phyloP scores from a whole-genome alignment of 2,329 filamentous ascomycete species.

The Ceratocystis harringtonii region DNA sequence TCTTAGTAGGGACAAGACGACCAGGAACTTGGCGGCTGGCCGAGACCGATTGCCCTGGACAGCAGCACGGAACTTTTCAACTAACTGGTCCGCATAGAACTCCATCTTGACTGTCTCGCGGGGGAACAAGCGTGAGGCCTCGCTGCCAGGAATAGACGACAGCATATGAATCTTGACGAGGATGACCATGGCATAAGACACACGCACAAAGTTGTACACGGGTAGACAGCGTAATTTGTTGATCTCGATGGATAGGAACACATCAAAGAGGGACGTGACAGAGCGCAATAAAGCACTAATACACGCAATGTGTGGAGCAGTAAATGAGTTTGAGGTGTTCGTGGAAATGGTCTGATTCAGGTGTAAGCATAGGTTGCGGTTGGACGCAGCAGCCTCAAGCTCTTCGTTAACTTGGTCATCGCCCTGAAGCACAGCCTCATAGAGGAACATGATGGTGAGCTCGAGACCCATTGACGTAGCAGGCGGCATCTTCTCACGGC shows the following conservation, averaged over 20 bases:
- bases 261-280: conserved; percentile 37
- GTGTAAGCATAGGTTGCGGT: neutral
- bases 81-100: conserved; percentile 53
- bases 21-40: conserved; percentile 53
- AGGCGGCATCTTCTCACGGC: conserved; percentile 37
- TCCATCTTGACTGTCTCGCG: conserved; percentile 50
- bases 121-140: conserved; percentile 55
- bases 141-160: conserved; percentile 46
- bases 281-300: conserved; percentile 33
- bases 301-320: conserved; percentile 19
- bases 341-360: neutral
- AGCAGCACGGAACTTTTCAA: conserved; percentile 50
- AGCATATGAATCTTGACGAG: conserved; percentile 61
- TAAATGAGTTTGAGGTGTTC: conserved; percentile 19
- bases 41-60: conserved; percentile 49
- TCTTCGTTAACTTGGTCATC: conserved; percentile 38
- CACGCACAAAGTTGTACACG: conserved; percentile 55
- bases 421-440: conserved; percentile 57
- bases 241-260: conserved; percentile 47
- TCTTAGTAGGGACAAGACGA: conserved; percentile 55
- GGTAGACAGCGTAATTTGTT: conserved; percentile 47
- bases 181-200: conserved; percentile 56
- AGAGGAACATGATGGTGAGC: conserved; percentile 55
- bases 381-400: neutral
- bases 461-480: conserved; percentile 48